A percentile compares a stretch with the other conserved stretches of the same genome.
phyloP scores from a whole-genome alignment of 257 asterid genomes.

The Gentiana straminea region DNA sequence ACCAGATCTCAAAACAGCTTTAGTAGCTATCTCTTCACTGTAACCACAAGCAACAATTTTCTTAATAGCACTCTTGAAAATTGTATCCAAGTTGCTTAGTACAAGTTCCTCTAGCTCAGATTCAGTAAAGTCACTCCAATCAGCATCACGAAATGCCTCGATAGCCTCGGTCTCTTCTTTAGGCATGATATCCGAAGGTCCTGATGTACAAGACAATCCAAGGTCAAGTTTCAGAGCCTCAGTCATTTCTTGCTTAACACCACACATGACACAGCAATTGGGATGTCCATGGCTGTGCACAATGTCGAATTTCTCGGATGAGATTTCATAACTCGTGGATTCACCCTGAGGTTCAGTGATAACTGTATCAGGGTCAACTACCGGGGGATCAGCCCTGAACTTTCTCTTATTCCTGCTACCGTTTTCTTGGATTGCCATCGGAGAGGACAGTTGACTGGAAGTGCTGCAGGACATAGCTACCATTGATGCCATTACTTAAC shows the following conservation, averaged over 20 bases:
- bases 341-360: slow-evolving; percentile 42
- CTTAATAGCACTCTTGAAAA: slow-evolving; percentile 74
- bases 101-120: slow-evolving; percentile 81
- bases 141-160: slow-evolving; percentile 57
- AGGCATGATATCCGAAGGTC: slow-evolving; percentile 34
- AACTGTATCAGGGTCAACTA: slow-evolving; percentile 43
- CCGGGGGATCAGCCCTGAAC: slow-evolving; percentile 81
- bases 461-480: slow-evolving; percentile 56
- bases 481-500: slow-evolving; percentile 61
- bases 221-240: slow-evolving; percentile 73
- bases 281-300: slow-evolving; percentile 27
- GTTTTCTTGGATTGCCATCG: slow-evolving; percentile 47
- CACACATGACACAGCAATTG: slow-evolving; percentile 50
- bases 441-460: slow-evolving; percentile 46
- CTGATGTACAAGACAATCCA: slow-evolving; percentile 56
- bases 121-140: slow-evolving; percentile 91
- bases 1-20: slow-evolving; percentile 81
- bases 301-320: slow-evolving; percentile 61
- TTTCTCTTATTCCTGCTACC: slow-evolving; percentile 87
- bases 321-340: slow-evolving; percentile 59
- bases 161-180: slow-evolving; percentile 41
- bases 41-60: slow-evolving; percentile 63
- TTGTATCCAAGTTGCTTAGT: slow-evolving; percentile 61
- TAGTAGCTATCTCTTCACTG: slow-evolving; percentile 55
- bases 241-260: slow-evolving; percentile 35